These are phyloP conservation scores for Syzygium malaccense DNA, from an alignment of 441 rosid genomes.

Conservation along the genomic window DNA sequence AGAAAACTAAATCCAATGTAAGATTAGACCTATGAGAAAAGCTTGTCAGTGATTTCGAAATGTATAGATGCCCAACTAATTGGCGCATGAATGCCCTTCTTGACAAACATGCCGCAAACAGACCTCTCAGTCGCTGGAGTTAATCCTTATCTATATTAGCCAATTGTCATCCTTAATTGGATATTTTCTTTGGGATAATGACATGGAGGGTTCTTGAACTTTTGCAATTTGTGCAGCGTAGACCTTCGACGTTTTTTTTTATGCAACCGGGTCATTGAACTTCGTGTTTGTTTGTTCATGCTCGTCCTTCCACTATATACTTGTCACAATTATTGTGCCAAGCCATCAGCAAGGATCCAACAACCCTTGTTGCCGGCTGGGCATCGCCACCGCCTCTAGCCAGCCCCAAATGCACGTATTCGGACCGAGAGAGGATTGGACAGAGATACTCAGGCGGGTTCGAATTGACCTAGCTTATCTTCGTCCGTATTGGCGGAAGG, in stretches of 20 bases:
- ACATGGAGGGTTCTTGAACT: not conserved
- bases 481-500: fast-evolving
- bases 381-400: too few species aligned
- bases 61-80: not conserved
- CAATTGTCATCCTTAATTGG: not conserved
- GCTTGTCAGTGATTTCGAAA: not conserved
- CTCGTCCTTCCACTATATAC: not conserved
- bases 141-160: too few species aligned
- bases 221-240: not conserved
- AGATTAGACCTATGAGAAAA: not conserved
- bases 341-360: too few species aligned
- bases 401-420: not conserved
- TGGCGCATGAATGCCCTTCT: not conserved
- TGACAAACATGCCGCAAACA: not conserved
- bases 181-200: not conserved
- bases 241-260: not conserved
- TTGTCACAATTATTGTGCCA: too few species aligned
- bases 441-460: not conserved
- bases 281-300: not conserved
- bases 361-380: not conserved
- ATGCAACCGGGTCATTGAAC: not conserved
- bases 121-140: not conserved
- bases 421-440: not conserved
- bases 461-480: not conserved
- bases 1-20: not conserved